Evolutionary conservation across 2,329 filamentous ascomycete genomes (phyloP).

Genomic region (Pseudopithomyces maydicus): DNA sequence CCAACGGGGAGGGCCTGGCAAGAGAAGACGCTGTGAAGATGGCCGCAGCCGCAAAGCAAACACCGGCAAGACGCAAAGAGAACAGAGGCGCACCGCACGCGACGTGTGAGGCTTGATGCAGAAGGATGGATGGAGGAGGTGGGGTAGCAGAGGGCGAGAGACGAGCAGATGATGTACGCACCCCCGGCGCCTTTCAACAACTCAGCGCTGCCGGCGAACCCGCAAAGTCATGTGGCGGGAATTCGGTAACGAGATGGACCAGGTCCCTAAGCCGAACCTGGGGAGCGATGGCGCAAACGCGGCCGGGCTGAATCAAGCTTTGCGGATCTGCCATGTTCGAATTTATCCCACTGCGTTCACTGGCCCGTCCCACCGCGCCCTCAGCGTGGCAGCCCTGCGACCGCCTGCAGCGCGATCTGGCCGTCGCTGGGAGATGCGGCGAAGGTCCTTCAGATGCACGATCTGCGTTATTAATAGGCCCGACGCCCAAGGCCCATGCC

Average conservation of each 20-base stretch:
- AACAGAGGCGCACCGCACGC: constrained; percentile 4
- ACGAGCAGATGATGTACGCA: constrained; percentile 10
- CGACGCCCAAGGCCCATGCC: neutral
- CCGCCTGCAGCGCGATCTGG: constrained; percentile 9
- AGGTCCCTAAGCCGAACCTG: constrained; percentile 7
- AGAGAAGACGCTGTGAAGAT: constrained; percentile 2
- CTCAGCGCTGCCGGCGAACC: constrained; percentile 29
- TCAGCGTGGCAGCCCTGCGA: constrained; percentile 12
- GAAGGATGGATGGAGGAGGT: constrained; percentile 8
- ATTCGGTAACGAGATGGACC: constrained; percentile 20
- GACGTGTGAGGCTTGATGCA: constrained; percentile 3
- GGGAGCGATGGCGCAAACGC: constrained; percentile 21
- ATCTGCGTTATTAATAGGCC: constrained; percentile 29
- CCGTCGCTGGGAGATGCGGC: neutral
- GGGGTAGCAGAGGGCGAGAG: constrained; percentile 5
- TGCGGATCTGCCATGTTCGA: constrained; percentile 32
- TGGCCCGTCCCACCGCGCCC: constrained; percentile 35
- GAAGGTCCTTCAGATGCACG: neutral
- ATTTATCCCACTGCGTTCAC: constrained; percentile 24
- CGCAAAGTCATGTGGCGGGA: constrained; percentile 29
- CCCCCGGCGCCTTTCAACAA: constrained; percentile 27
- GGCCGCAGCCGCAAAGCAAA: constrained; percentile 5
- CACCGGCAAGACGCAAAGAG: constrained; percentile 9
- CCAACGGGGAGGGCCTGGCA: neutral
- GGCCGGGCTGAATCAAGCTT: constrained; percentile 41